Base-by-base conservation (phyloP, 1,139 yeast genomes). In the Diutina sp. region DNA sequence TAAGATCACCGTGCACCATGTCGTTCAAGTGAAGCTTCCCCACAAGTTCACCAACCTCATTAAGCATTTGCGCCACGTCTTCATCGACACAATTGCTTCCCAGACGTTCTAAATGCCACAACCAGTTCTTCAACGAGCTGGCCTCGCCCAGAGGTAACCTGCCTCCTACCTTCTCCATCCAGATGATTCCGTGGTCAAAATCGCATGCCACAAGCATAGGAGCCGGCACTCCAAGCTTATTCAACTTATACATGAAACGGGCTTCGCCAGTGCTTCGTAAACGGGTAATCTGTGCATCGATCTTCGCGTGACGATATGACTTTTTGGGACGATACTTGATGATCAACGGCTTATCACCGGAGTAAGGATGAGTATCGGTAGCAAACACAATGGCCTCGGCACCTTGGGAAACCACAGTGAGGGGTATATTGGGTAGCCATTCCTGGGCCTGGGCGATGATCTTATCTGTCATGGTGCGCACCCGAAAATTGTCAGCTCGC, bases 1-100 rank as follows among this genome's bases (percentile, higher is more conserved):
- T 95, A 64, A 95, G 75, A 67, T 95, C 99, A 1, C 99, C 99
- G 67, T 95, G 99, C 35, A 90, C 84, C 70, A 89, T 81, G 61
- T 90, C 96, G 60, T 82, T 76, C 61, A 78, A 65, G 69, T 95
- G 99, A 63, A 93, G 71, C 57, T 76, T 68, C 0, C 87, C 97
- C 54, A 95, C 80, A 58, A 83, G 79, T 48, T 66, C 65, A 0
- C 99, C 99, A 2, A 88, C 90, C 21, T 68, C 66, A 12, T 18
- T 32, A 32, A 55, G 46, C 1, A 81, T 71, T 0, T 60, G 59
- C 60, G 76, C 65, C 0, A 82, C 85, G 2, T 69, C 67, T 0
- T 64, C 69, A 45, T 69, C 58, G 61, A 67, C 57, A 69, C 80
- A 66, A 32, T 63, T 64, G 44, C 61, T 59, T 11, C 58, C 61